Percentiles rank a stretch among this genome's conserved stretches.
These are phyloP conservation scores for Talaromyces sp. DNA, from an alignment of 2,329 filamentous ascomycete species.

Conservation along the genomic window DNA sequence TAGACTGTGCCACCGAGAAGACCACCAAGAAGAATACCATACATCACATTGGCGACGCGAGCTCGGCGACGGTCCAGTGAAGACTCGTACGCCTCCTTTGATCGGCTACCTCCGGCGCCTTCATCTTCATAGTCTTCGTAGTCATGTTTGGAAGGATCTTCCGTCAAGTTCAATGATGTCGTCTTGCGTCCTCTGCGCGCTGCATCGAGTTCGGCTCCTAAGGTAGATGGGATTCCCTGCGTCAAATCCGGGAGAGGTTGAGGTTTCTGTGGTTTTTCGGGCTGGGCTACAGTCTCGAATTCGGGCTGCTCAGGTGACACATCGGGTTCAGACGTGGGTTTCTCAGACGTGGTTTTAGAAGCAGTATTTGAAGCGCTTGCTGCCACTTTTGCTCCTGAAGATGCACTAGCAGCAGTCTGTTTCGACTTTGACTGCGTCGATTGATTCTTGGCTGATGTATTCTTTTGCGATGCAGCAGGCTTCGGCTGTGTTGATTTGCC, in stretches of 20 bases:
- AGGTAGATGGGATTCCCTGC: slow-evolving; percentile 89
- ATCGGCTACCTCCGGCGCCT: slow-evolving; percentile 59
- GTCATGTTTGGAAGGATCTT: slow-evolving; percentile 46
- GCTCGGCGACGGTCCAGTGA: slow-evolving; percentile 81
- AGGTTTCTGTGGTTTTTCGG: slow-evolving; percentile 44
- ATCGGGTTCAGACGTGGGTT: slow-evolving; percentile 21
- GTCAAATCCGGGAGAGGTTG: slow-evolving; percentile 81
- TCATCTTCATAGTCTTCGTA: slow-evolving; percentile 49
- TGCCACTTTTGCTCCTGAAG: not conserved
- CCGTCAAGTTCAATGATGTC: slow-evolving; percentile 50
- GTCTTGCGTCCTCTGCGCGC: slow-evolving; percentile 39
- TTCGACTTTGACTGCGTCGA: slow-evolving; percentile 9
- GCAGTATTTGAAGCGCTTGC: not conserved
- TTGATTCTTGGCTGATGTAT: slow-evolving; percentile 8
- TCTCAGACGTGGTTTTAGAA: slow-evolving; percentile 19
- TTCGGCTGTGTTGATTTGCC: slow-evolving; percentile 17
- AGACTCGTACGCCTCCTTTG: slow-evolving; percentile 80
- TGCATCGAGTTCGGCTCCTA: slow-evolving; percentile 67
- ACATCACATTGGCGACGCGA: slow-evolving; percentile 70
- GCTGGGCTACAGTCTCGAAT: slow-evolving; percentile 35
- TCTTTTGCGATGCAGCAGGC: slow-evolving; percentile 17
- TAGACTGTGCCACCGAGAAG: slow-evolving; percentile 62
- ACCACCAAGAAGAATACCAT: slow-evolving; percentile 57
- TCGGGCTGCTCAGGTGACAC: slow-evolving; percentile 37
- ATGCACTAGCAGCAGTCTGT: not conserved